These are phyloP conservation scores for Hemisphaericaspora xylanilytica DNA, from an alignment of 1,139 yeast species.

Conservation along the genomic window DNA sequence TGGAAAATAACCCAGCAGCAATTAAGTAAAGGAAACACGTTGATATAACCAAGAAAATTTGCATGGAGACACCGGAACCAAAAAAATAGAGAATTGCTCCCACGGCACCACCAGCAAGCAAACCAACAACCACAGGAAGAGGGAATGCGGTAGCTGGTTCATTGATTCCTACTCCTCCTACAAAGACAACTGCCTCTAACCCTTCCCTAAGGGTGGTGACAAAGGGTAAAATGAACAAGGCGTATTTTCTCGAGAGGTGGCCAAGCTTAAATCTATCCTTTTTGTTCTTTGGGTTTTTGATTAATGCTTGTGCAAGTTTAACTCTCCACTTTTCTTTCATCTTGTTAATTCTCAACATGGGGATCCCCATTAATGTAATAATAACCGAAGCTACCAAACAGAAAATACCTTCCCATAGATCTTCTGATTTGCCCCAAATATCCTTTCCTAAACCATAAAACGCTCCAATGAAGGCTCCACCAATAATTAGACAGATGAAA, in stretches of 20 bases:
- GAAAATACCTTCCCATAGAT: conserved; percentile 90
- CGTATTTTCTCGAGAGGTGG: conserved; percentile 56
- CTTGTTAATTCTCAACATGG: conserved; percentile 87
- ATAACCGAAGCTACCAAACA: conserved; percentile 79
- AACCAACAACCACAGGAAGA: conserved; percentile 74
- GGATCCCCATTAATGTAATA: conserved; percentile 87
- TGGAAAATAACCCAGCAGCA: conserved; percentile 83
- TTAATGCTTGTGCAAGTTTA: conserved; percentile 75
- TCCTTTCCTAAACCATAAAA: conserved; percentile 78
- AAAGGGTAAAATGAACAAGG: conserved; percentile 76
- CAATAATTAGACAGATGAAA: conserved; percentile 69
- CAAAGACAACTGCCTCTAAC: conserved; percentile 85
- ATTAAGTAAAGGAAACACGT: conserved; percentile 81
- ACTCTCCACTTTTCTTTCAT: conserved; percentile 91
- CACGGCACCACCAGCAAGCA: conserved; percentile 66
- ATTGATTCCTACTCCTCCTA: conserved; percentile 84
- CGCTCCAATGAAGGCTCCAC: conserved; percentile 81
- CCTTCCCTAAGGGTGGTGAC: conserved; percentile 88
- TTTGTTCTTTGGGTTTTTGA: conserved; percentile 37
- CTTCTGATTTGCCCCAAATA: conserved; percentile 84
- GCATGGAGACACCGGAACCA: conserved; percentile 75
- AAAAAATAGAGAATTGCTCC: conserved; percentile 71
- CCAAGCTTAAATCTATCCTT: conserved; percentile 35
- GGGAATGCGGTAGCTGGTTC: conserved; percentile 81
- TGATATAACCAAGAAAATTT: conserved; percentile 73